These are phyloP conservation scores for Phytophthora chlamydospora DNA, from an alignment of 352 stramenopile genomes.

Conservation along the genomic window DNA sequence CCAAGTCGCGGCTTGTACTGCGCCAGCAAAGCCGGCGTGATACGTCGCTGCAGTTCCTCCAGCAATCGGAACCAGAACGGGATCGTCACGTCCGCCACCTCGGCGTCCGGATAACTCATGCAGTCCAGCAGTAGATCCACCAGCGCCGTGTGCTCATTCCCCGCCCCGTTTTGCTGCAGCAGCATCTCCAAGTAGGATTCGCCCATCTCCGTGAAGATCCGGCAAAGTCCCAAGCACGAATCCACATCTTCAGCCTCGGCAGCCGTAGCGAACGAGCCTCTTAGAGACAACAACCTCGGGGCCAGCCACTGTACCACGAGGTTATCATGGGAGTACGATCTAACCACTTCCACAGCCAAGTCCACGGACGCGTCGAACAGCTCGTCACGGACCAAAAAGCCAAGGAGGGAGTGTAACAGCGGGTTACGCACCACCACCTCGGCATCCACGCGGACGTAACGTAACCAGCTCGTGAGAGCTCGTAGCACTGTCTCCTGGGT, in stretches of 20 bases:
- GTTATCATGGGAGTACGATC: slow-evolving; percentile 57
- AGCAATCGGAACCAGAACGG: slow-evolving; percentile 85
- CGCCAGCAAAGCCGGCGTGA: slow-evolving; percentile 29
- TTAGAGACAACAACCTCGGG: slow-evolving; percentile 73
- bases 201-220: slow-evolving; percentile 91
- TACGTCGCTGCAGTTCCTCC: slow-evolving; percentile 44
- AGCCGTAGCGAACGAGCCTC: slow-evolving; percentile 55
- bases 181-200: slow-evolving; percentile 87
- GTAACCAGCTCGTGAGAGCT: slow-evolving; percentile 68
- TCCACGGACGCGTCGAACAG: slow-evolving; percentile 88
- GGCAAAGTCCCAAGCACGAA: slow-evolving; percentile 76
- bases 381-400: slow-evolving; percentile 71
- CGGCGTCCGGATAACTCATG: slow-evolving; percentile 79
- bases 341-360: slow-evolving; percentile 80
- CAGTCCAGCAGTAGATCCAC: slow-evolving; percentile 90
- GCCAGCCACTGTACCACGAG: slow-evolving; percentile 80
- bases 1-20: slow-evolving; percentile 63
- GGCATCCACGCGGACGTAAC: slow-evolving; percentile 51
- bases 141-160: slow-evolving; percentile 63
- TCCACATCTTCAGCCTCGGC: slow-evolving; percentile 74
- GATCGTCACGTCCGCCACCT: slow-evolving; percentile 86
- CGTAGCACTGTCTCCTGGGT: slow-evolving; percentile 68
- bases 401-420: slow-evolving; percentile 68
- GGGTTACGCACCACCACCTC: slow-evolving; percentile 63
- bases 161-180: slow-evolving; percentile 36